Evolutionary conservation across 208 protist genomes (phyloP), one percentile per base, ranked within the genome.

Genomic region (Vickermania ingenoplastis): DNA sequence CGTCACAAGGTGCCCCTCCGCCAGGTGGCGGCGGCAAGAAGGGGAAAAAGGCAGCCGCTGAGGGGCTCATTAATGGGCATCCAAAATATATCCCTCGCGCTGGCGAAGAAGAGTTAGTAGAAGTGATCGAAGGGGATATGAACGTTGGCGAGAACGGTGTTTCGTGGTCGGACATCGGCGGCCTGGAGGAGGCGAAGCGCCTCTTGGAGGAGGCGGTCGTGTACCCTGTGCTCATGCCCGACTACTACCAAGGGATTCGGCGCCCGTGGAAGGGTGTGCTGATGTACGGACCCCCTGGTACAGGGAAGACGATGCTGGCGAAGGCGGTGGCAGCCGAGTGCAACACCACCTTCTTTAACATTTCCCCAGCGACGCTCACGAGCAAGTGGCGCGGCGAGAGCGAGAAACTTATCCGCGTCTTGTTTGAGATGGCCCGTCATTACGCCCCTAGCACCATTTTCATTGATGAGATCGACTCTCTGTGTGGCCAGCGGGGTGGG

Each of bases 381-480:
- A 91, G 78, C 61, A 97, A 98, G 79, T 98, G 86, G 87, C 77
- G 84, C 29, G 95, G 95, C 41, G 95, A 98, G 63, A 86, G 89
- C 31, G 91, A 97, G 61, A 96, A 97, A 72, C 74, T 97, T n/a
- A 93, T 98, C 45, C 83, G 89, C 11, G 77, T 92, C 27, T 70
- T 98, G 23, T 97, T 98, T 68, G 89, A 93, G 60, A 86, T 97
- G 76, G 95, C 95, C 17, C 79, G 86, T 0, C 65, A 93, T 60
- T 89, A 94, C 66, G 80, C 91, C 11, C 92, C 92, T 0, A 83
- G 83, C 56, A 94, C 95, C 11, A 91, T 98, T 50, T 98, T 98
- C 83, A 95, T 98, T 31, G 95, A 98, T 70, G 95, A 98, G 67
- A 96, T 98, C 51, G 95, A 98, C 71, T 94, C 90, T 25, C 72